Evolutionary conservation across 2,329 filamentous ascomycete genomes (phyloP).

Genomic region (Paecilomyces variotii): DNA sequence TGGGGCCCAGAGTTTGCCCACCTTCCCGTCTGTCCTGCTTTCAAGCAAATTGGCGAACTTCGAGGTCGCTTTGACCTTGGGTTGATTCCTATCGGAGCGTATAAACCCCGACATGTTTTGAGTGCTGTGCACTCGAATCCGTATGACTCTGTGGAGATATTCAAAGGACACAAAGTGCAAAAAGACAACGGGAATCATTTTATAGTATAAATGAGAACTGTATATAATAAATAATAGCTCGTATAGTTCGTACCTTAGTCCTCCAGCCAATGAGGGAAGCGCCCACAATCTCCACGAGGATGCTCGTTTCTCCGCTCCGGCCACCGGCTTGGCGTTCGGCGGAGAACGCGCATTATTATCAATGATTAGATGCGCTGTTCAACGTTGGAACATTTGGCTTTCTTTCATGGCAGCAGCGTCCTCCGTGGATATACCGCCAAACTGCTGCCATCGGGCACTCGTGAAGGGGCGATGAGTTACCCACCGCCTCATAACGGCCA

Average conservation of each 20-base stretch:
- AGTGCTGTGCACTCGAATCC: conserved; percentile 74
- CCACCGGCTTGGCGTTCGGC: not conserved
- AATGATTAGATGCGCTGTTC: not conserved
- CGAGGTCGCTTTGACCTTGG: conserved; percentile 79
- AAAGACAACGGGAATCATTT: conserved; percentile 59
- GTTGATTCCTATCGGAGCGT: conserved; percentile 80
- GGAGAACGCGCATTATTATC: not conserved
- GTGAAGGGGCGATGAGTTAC: conserved; percentile 34
- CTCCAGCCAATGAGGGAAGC: not conserved
- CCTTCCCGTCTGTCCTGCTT: conserved; percentile 64
- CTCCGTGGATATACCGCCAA: conserved; percentile 5
- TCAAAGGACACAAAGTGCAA: conserved; percentile 65
- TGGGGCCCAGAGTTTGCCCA: conserved; percentile 57
- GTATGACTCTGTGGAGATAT: conserved; percentile 75
- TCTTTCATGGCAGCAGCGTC: not conserved
- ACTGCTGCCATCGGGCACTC: not conserved
- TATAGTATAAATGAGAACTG: too few relatives aligned
- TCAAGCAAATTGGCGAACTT: conserved; percentile 65
- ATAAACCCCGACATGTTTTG: conserved; percentile 54
- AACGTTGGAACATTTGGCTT: not conserved
- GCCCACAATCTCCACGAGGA: not conserved
- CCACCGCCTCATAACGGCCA: conserved; percentile 33
- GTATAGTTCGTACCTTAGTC: not conserved
- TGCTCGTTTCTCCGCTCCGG: conserved; percentile 8
- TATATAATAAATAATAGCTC: too few relatives aligned